phyloP scores from a whole-genome alignment of 2,329 filamentous ascomycete species.

The Anisogramma anomala region DNA sequence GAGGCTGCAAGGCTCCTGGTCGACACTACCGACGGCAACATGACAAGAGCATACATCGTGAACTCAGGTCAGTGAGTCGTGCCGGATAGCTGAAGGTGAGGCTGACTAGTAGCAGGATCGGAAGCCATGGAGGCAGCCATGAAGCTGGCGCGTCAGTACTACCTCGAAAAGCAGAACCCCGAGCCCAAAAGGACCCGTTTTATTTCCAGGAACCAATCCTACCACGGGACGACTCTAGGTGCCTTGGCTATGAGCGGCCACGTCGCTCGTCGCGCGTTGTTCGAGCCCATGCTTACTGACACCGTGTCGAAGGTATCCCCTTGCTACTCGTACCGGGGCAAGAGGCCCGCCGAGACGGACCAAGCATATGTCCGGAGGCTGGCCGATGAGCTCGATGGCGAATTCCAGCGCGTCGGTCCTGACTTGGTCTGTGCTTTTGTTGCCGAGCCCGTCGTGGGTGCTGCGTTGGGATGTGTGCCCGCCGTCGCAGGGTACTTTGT shows the following conservation, averaged over 20 bases:
- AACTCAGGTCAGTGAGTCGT: slow-evolving; percentile 23
- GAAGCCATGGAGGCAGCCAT: slow-evolving; percentile 55
- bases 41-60: slow-evolving; percentile 28
- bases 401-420: slow-evolving; percentile 53
- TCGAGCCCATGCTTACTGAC: slow-evolving; percentile 46
- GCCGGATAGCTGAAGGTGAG: slow-evolving; percentile 30
- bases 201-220: slow-evolving; percentile 56
- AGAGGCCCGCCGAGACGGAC: slow-evolving; percentile 38
- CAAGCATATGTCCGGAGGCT: slow-evolving; percentile 49
- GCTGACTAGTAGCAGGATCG: slow-evolving; percentile 32
- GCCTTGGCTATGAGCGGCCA: slow-evolving; percentile 55
- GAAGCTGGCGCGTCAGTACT: slow-evolving; percentile 55
- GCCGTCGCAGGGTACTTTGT: slow-evolving; percentile 41
- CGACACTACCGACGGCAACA: slow-evolving; percentile 26
- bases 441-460: slow-evolving; percentile 62
- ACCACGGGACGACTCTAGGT: slow-evolving; percentile 62
- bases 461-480: slow-evolving; percentile 43
- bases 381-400: slow-evolving; percentile 52
- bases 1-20: slow-evolving; percentile 28
- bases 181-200: slow-evolving; percentile 49
- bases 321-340: slow-evolving; percentile 54
- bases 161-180: slow-evolving; percentile 41
- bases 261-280: slow-evolving; percentile 45
- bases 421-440: slow-evolving; percentile 60
- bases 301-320: slow-evolving; percentile 52